Evolutionary conservation across 805 yeast species (phyloP), one percentile per base, ranked within the genome.

Genomic region (Yarrowia yakushimensis): DNA sequence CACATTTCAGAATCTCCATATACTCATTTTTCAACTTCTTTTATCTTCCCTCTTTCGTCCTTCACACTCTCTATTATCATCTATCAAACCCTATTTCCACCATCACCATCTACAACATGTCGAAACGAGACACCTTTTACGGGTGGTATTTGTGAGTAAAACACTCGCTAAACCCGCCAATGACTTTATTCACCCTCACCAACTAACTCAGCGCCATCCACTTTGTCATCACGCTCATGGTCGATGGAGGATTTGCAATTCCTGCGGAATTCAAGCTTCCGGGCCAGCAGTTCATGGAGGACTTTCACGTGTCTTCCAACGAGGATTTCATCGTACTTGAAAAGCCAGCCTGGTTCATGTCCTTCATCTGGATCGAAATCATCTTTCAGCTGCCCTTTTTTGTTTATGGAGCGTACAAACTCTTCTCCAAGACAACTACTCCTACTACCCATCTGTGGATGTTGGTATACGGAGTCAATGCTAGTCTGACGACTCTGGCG

Each of bases 311-410:
- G 20, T 37, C 71, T 3, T 66, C 72, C 17, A 90, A 91, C 75
- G 82, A 87, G 60, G 99, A 93, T 73, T 85, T 88, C 65, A 74
- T 93, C 23, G 74, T 88, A 17, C 70, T 71, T 8, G 73, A 78
- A 9, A 78, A 81, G 15, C 93, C 96, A 1, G 67, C 76, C 2
- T 93, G 97, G 97, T 79, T 93, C 55, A 75, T 79, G 63, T 72
- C 81, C 36, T 90, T 88, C 72, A 96, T 91, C 0, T 73, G 80
- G 67, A 71, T 90, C 63, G 99, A 93, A 72, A 65, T 92, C 41
- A 55, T 84, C 3, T 79, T 87, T 67, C 99, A 93, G 74, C 71
- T 88, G 59, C 99, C 99, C 0, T 77, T 88, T 28, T 94, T 94
- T 73, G 89, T 93, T 72, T 66, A 75, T 13, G 83, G 80, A 12